A percentile compares a stretch with the other conserved stretches of the same genome.
These are phyloP conservation scores for Apiotrichum sp. DNA, from an alignment of 1,284 basidiomycete species.

Conservation along the genomic window DNA sequence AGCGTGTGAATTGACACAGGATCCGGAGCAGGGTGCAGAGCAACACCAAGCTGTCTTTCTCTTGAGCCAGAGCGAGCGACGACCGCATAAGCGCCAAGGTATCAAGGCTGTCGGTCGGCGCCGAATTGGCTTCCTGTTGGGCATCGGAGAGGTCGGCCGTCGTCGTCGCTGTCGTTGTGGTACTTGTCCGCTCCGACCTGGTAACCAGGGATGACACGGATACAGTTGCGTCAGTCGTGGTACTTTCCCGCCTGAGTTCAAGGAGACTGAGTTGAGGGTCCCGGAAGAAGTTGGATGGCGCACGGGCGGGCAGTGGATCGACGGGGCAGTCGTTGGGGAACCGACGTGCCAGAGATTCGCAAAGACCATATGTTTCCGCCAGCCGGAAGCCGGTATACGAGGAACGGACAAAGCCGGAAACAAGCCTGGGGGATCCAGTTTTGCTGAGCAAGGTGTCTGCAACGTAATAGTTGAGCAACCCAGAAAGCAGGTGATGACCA, in stretches of 20 bases:
- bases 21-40: constrained; percentile 31
- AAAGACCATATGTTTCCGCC: constrained; percentile 14
- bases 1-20: constrained; percentile 32
- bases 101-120: constrained; percentile 10
- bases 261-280: neutral
- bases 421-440: constrained; percentile 14
- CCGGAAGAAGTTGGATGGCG: constrained; percentile 17
- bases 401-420: constrained; percentile 15
- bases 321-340: constrained; percentile 9
- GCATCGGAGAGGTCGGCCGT: neutral
- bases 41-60: constrained; percentile 31
- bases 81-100: constrained; percentile 29
- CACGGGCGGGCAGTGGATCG: neutral
- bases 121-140: neutral
- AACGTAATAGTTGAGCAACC: constrained; percentile 20
- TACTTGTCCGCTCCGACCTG: neutral
- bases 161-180: neutral
- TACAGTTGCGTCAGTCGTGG: constrained; percentile 4
- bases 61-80: constrained; percentile 31
- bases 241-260: constrained; percentile 5
- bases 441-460: constrained; percentile 11
- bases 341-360: constrained; percentile 13
- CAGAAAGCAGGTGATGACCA: constrained; percentile 15
- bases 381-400: constrained; percentile 11
- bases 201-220: neutral